Conservation (phyloP, 164 flowering plant genomes). For the Sedum album region DNA sequence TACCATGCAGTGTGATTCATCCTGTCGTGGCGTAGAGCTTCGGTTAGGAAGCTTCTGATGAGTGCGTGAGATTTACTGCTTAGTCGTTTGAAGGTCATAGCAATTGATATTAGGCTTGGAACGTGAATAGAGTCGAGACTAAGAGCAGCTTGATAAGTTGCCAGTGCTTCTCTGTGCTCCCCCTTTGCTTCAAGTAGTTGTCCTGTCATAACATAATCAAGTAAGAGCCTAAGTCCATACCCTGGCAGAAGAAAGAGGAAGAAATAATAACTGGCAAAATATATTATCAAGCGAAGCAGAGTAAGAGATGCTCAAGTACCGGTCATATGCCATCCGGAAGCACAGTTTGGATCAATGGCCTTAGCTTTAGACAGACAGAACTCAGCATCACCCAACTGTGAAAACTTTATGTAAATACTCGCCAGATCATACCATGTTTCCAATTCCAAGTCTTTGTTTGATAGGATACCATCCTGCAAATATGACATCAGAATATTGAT, state of each 20-base stretch:
- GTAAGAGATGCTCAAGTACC: slow-evolving; percentile 28
- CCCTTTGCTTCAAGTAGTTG: slow-evolving; percentile 24
- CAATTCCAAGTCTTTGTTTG: slow-evolving; percentile 51
- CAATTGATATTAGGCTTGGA: slow-evolving; percentile 36
- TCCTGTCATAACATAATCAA: slow-evolving; percentile 19
- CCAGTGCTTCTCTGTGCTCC: slow-evolving; percentile 22
- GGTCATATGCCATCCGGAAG: slow-evolving; percentile 62
- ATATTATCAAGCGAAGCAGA: background rate
- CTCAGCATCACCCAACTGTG: slow-evolving; percentile 90
- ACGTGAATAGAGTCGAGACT: slow-evolving; percentile 29
- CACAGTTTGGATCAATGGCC: slow-evolving; percentile 58
- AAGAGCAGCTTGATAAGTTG: slow-evolving; percentile 21
- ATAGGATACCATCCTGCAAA: slow-evolving; percentile 33
- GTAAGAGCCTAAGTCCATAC: background rate
- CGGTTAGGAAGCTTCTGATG: slow-evolving; percentile 28
- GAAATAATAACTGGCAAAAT: no score
- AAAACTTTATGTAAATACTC: slow-evolving; percentile 55
- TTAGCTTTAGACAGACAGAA: slow-evolving; percentile 66
- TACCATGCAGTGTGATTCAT: slow-evolving; percentile 34
- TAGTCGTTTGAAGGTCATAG: slow-evolving; percentile 18
- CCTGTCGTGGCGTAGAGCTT: slow-evolving; percentile 26
- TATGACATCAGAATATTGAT: slow-evolving; percentile 1
- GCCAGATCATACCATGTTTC: slow-evolving; percentile 95
- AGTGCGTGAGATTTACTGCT: slow-evolving; percentile 18
- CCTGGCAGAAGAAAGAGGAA: background rate